Conservation (phyloP, 2,329 filamentous ascomycete species). For the Pseudocercospora eumusae region DNA sequence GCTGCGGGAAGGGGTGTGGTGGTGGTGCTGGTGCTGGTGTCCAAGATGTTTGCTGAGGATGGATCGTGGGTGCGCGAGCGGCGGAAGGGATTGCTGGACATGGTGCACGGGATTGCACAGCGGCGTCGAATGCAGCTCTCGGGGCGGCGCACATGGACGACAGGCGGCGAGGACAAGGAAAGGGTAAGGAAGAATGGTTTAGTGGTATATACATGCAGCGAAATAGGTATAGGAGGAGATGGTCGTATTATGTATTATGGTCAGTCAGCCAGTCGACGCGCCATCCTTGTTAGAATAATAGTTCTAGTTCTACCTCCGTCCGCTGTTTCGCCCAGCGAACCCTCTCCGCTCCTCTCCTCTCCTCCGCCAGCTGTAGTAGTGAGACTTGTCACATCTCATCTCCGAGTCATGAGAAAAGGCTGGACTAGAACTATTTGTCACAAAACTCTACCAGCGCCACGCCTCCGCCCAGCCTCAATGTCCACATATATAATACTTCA, state of each 20-base stretch:
- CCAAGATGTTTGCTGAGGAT: slow-evolving; percentile 21
- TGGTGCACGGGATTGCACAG: slow-evolving; percentile 16
- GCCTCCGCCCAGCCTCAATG: slow-evolving; percentile 6
- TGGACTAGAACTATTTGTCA: slow-evolving; percentile 14
- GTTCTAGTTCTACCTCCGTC: too few species aligned
- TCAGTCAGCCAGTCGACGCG: slow-evolving; percentile 6
- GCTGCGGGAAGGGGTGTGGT: too few species aligned
- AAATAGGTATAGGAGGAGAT: neutral
- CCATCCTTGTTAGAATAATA: slow-evolving; percentile 1
- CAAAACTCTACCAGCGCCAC: slow-evolving; percentile 7
- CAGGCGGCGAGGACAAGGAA: neutral
- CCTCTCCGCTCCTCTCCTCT: too few species aligned
- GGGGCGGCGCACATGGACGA: slow-evolving; percentile 1
- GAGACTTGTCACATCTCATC: neutral
- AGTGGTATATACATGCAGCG: neutral
- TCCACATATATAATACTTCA: neutral
- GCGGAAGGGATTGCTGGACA: slow-evolving; percentile 40
- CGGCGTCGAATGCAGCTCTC: slow-evolving; percentile 13
- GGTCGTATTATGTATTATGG: too few species aligned
- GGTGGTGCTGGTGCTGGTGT: neutral
- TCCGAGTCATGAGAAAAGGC: neutral
- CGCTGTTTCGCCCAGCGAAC: neutral
- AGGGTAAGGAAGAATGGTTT: slow-evolving; percentile 2
- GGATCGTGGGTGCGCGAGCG: slow-evolving; percentile 28
- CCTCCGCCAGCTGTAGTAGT: neutral